phyloP scores from a whole-genome alignment of 306 rosid species.

The Mimosa pudica region DNA sequence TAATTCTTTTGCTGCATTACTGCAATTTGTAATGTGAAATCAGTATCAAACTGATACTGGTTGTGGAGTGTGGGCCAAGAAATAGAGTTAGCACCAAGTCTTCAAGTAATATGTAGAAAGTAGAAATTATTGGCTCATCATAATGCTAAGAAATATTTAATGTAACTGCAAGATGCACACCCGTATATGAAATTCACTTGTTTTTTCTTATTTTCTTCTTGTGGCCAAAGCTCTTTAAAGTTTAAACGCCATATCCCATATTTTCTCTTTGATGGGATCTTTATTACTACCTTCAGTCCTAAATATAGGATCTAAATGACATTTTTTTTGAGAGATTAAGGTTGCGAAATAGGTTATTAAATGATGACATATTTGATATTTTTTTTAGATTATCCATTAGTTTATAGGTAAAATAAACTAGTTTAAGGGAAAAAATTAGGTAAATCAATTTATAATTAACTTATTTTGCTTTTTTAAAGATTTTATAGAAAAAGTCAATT shows the following conservation, averaged over 20 bases:
- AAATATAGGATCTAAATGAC: no score
- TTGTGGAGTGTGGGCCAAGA: slow-evolving; percentile 26
- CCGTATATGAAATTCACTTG: no score
- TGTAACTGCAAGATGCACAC: neutral
- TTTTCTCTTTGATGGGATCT: neutral
- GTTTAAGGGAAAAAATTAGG: no score
- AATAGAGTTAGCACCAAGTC: slow-evolving; percentile 14
- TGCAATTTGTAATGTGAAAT: slow-evolving; percentile 32
- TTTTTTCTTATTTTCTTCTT: no score
- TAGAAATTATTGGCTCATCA: slow-evolving; percentile 1
- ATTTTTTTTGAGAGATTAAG: no score
- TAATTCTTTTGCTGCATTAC: slow-evolving; percentile 11
- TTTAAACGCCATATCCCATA: neutral
- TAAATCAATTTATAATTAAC: no score
- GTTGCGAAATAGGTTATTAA: no score
- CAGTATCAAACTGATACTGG: neutral
- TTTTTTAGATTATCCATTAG: no score
- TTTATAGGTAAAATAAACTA: no score
- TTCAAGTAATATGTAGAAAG: slow-evolving; percentile 22
- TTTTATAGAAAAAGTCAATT: no score
- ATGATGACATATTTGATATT: no score
- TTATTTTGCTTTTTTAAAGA: no score
- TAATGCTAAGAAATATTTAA: slow-evolving; percentile 21
- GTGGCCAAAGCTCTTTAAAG: neutral
- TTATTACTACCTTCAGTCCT: neutral